These are phyloP conservation scores for Mayamaea pseudoterrestris DNA, from an alignment of 108 stramenopile genomes.

Conservation along the genomic window DNA sequence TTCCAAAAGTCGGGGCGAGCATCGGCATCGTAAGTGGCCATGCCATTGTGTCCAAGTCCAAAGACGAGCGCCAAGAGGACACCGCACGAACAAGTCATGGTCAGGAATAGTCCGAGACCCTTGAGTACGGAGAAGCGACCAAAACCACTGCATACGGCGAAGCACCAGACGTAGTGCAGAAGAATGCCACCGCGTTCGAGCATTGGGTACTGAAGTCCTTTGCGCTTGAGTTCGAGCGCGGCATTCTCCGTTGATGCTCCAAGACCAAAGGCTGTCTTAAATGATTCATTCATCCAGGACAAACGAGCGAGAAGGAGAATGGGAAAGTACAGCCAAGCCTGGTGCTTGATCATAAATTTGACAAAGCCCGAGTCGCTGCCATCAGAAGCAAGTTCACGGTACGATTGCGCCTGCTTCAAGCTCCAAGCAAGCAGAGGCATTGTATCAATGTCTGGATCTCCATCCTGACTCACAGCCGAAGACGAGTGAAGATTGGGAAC, in stretches of 20 bases:
- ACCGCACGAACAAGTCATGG: slow-evolving; percentile 79
- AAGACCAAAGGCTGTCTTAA: slow-evolving; percentile 84
- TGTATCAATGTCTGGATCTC: slow-evolving; percentile 96
- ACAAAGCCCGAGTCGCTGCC: slow-evolving; percentile 67
- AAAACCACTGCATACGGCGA: slow-evolving; percentile 55
- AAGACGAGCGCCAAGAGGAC: slow-evolving; percentile 94
- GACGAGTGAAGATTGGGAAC: slow-evolving; percentile 95
- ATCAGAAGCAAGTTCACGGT: slow-evolving; percentile 49
- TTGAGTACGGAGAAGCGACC: slow-evolving; percentile 60
- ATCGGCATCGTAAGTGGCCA: slow-evolving; percentile 92
- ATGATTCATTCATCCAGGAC: slow-evolving; percentile 92
- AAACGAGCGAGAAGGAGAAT: slow-evolving; percentile 91
- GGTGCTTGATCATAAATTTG: slow-evolving; percentile 75
- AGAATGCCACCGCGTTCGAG: slow-evolving; percentile 62
- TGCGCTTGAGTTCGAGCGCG: slow-evolving; percentile 54
- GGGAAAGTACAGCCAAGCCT: slow-evolving; percentile 93
- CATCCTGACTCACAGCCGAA: slow-evolving; percentile 62
- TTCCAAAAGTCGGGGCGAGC: slow-evolving; percentile 97
- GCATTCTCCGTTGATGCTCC: slow-evolving; percentile 78
- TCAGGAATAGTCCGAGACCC: slow-evolving; percentile 52
- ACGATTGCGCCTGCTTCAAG: slow-evolving; percentile 85
- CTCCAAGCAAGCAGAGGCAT: slow-evolving; percentile 98
- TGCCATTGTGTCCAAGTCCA: slow-evolving; percentile 99
- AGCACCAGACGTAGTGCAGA: slow-evolving; percentile 77
- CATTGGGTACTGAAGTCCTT: slow-evolving; percentile 75